These are phyloP conservation scores for Kondoa malvinella DNA, from an alignment of 768 basidiomycete genomes.

Conservation along the genomic window DNA sequence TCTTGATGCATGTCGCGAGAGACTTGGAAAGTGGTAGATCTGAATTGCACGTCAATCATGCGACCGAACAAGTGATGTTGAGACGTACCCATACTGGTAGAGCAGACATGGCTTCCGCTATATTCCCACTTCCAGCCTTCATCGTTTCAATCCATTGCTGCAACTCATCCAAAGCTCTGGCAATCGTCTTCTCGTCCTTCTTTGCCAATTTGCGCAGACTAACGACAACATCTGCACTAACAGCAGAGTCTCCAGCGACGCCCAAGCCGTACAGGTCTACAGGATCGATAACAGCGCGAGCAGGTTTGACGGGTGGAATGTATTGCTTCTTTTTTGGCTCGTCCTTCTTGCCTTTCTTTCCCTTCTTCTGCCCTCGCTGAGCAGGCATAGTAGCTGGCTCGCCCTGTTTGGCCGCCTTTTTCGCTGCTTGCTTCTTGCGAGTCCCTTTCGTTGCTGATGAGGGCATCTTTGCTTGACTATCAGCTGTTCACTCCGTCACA, in stretches of 20 bases:
- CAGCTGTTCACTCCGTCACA: no score
- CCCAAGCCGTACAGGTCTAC: slow-evolving; percentile 16
- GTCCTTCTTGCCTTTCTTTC: slow-evolving; percentile 6
- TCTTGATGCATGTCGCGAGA: slow-evolving; percentile 10
- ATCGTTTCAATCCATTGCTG: slow-evolving; percentile 7
- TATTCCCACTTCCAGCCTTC: background rate
- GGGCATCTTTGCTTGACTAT: no score
- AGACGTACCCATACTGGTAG: slow-evolving; percentile 17
- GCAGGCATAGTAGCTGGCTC: background rate
- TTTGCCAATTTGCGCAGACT: slow-evolving; percentile 14
- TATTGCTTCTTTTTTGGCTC: slow-evolving; percentile 8
- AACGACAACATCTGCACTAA: slow-evolving; percentile 6
- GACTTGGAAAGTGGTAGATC: slow-evolving; percentile 13
- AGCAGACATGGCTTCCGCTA: background rate
- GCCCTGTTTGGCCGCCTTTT: background rate
- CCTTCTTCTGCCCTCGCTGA: slow-evolving; percentile 9
- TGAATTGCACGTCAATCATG: background rate
- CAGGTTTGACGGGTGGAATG: slow-evolving; percentile 14
- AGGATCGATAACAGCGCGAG: slow-evolving; percentile 9
- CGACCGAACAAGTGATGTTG: background rate
- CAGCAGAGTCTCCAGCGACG: slow-evolving; percentile 9
- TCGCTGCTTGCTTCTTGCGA: background rate
- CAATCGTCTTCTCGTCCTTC: slow-evolving; percentile 16
- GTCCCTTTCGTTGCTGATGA: background rate
- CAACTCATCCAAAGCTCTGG: slow-evolving; percentile 14